A percentile compares a stretch with the other conserved stretches of the same genome.
Evolutionary conservation across 805 yeast species (phyloP).

Genomic region (Hanseniaspora occidentalis): DNA sequence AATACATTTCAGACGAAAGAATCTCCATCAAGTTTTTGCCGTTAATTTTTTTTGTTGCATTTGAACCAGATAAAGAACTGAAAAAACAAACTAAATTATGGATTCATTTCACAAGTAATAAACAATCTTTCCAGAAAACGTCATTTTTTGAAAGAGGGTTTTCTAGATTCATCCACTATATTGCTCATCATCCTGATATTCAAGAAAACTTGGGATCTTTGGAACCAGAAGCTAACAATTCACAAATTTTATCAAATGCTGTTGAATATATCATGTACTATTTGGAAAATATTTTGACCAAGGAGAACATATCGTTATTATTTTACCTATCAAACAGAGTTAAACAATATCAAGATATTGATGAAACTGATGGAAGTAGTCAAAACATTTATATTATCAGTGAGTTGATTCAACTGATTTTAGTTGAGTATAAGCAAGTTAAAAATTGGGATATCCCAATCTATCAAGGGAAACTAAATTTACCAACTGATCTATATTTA

Average conservation of each 20-base stretch:
- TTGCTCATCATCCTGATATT: slow-evolving; percentile 52
- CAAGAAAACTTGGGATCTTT: slow-evolving; percentile 42
- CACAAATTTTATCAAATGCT: slow-evolving; percentile 40
- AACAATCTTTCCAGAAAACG: slow-evolving; percentile 24
- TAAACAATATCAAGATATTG: slow-evolving; percentile 46
- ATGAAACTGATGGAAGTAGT: slow-evolving; percentile 20
- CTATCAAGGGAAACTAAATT: slow-evolving; percentile 67
- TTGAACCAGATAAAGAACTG: slow-evolving; percentile 50
- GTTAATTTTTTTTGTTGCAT: slow-evolving; percentile 58
- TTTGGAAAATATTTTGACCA: slow-evolving; percentile 44
- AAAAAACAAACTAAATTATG: slow-evolving; percentile 48
- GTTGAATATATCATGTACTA: slow-evolving; percentile 48
- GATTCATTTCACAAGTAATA: slow-evolving; percentile 46
- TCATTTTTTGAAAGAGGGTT: slow-evolving; percentile 53
- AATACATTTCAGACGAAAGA: slow-evolving; percentile 34
- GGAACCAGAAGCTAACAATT: slow-evolving; percentile 18
- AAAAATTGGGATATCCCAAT: slow-evolving; percentile 61
- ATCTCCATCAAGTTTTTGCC: slow-evolving; percentile 59
- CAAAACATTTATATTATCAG: slow-evolving; percentile 49
- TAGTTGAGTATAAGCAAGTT: slow-evolving; percentile 43
- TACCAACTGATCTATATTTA: slow-evolving; percentile 60
- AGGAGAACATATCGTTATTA: slow-evolving; percentile 57
- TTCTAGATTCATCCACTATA: slow-evolving; percentile 51
- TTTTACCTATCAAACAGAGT: slow-evolving; percentile 68
- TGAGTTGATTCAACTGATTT: slow-evolving; percentile 57